Evolutionary conservation across 768 basidiomycete genomes (phyloP), one percentile per base, ranked within the genome.

Genomic region (Mycena metata): DNA sequence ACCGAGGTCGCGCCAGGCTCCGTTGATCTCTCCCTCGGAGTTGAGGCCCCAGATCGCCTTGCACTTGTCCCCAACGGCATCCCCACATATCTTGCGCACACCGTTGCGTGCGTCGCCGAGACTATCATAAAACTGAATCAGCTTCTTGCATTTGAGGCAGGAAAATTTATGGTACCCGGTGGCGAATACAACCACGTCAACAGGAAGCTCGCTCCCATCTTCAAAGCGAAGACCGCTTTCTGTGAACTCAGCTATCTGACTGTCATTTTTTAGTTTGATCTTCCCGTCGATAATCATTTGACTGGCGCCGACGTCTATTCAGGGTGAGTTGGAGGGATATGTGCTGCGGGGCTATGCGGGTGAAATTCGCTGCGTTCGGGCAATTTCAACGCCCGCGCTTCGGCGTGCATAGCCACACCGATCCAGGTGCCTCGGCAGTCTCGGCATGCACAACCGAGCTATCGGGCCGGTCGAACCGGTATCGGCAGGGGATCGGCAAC

Each of bases 211-310:
- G 23, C 78, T 80, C 3, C 86, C 86, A 66, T 88, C 78, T 56
- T 83, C 83, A 67, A 89, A 89, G 57, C 79, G 78, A 15, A 89
- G 73, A 5, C 84, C 83, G 1, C 73, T 78, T 67, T 80, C 74
- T 0, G 82, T 85, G 74, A 88, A 86, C 39, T 75, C 75, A 30
- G 81, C 74, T 57, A 91, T 84, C 35, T 77, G 78, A 59, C 82
- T 80, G 66, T 88, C 89, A 76, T 84, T 89, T 80, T 92, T 92
- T 70, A 92, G 79, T 76, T 91, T 91, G 80, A 92, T 90, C 76
- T 90, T 89, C 23, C 90, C 88, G 67, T 90, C 88, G 33, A 86
- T 83, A 69, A 92, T 88, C 67, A 88, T 79, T 74, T 89, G 84
- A 64, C 85, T 85, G 5, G 84, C 88, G 65, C 90, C 90, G 55